phyloP scores from a whole-genome alignment of 2,329 filamentous ascomycete species.

The Colletotrichum coccodes region DNA sequence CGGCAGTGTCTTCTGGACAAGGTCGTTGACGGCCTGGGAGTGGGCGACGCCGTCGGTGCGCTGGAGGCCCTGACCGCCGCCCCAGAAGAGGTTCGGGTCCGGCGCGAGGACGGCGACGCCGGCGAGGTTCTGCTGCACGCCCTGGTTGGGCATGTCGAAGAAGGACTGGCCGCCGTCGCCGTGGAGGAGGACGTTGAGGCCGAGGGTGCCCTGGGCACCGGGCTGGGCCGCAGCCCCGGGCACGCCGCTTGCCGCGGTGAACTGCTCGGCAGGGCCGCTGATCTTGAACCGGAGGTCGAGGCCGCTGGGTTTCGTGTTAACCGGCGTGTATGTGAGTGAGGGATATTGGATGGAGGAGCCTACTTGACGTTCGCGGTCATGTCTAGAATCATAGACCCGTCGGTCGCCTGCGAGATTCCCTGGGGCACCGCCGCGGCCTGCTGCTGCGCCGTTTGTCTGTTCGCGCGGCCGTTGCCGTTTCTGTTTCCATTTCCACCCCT shows the following conservation, averaged over 20 bases:
- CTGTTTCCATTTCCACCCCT: slow-evolving; percentile 4
- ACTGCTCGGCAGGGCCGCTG: slow-evolving; percentile 63
- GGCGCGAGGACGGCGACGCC: slow-evolving; percentile 65
- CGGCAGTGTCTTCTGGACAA: slow-evolving; percentile 60
- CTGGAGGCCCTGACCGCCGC: slow-evolving; percentile 60
- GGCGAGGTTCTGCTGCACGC: slow-evolving; percentile 59
- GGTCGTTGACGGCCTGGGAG: slow-evolving; percentile 63
- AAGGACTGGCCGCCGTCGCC: slow-evolving; percentile 69
- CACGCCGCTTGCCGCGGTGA: slow-evolving; percentile 60
- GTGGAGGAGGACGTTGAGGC: slow-evolving; percentile 67
- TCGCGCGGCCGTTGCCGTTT: slow-evolving; percentile 15
- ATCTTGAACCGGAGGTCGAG: slow-evolving; percentile 66
- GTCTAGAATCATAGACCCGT: slow-evolving; percentile 66
- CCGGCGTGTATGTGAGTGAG: not conserved
- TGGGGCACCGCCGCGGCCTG: slow-evolving; percentile 42
- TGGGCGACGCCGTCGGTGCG: slow-evolving; percentile 66
- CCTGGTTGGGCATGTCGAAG: slow-evolving; percentile 67
- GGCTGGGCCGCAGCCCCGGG: slow-evolving; percentile 37
- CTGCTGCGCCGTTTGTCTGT: slow-evolving; percentile 40
- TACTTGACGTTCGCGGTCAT: slow-evolving; percentile 65
- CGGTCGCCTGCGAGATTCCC: slow-evolving; percentile 55
- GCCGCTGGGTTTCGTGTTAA: slow-evolving; percentile 46
- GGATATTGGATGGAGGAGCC: slow-evolving; percentile 11
- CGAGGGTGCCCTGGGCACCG: slow-evolving; percentile 48
- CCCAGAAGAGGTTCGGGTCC: slow-evolving; percentile 66